These are phyloP conservation scores for Boletus pseudopeckii DNA, from an alignment of 768 basidiomycete species.

Conservation along the genomic window DNA sequence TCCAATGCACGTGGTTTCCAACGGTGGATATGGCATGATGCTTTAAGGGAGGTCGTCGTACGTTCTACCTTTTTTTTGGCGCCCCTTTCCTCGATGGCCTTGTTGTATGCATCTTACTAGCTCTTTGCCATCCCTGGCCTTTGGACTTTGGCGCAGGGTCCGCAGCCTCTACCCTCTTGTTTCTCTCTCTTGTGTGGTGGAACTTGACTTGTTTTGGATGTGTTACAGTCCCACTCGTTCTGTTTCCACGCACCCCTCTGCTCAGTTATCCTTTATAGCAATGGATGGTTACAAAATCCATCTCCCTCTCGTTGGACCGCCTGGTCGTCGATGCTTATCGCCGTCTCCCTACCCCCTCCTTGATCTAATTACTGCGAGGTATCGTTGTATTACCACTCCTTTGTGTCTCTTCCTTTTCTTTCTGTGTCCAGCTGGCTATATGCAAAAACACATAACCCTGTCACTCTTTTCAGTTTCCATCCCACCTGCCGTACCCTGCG, in stretches of 20 bases:
- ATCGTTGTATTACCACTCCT: conserved; percentile 26
- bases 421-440: conserved; percentile 10
- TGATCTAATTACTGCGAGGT: conserved; percentile 16
- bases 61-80: conserved; percentile 4
- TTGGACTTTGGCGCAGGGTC: conserved; percentile 16
- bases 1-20: conserved; percentile 39
- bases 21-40: conserved; percentile 39
- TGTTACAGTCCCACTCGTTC: conserved; percentile 9
- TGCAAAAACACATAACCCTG: conserved; percentile 12
- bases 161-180: conserved; percentile 8
- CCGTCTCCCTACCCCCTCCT: background rate
- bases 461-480: background rate
- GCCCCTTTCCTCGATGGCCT: background rate
- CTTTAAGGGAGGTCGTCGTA: conserved; percentile 22
- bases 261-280: conserved; percentile 13
- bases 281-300: conserved; percentile 12
- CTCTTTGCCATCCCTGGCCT: conserved; percentile 6
- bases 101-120: conserved; percentile 11
- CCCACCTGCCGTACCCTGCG: background rate
- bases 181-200: conserved; percentile 9
- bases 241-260: background rate
- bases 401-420: conserved; percentile 12
- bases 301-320: background rate
- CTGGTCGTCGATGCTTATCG: conserved; percentile 7
- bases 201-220: conserved; percentile 14